A percentile compares a stretch with the other conserved stretches of the same genome.
phyloP scores from a whole-genome alignment of 2,329 filamentous ascomycete genomes.

The Aspergillus amoenus region DNA sequence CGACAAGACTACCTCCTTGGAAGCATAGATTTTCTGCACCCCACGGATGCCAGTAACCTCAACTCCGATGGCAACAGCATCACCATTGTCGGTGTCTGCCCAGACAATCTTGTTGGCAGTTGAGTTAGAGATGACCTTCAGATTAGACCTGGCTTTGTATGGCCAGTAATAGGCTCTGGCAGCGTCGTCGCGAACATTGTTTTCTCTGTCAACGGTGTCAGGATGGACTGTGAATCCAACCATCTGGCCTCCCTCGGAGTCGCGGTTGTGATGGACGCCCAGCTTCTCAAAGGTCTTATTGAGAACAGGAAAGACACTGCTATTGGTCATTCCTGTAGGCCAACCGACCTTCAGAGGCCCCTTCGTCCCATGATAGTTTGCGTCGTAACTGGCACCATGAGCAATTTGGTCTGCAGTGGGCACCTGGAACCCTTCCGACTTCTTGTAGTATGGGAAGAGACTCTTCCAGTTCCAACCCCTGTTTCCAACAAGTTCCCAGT shows the following conservation, averaged over 20 bases:
- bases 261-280: slow-evolving; percentile 42
- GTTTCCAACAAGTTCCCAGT: slow-evolving; percentile 36
- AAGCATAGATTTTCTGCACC: slow-evolving; percentile 25
- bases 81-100: slow-evolving; percentile 19
- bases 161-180: slow-evolving; percentile 52
- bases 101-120: slow-evolving; percentile 44
- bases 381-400: slow-evolving; percentile 28
- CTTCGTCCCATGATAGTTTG: slow-evolving; percentile 26
- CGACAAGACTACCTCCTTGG: slow-evolving; percentile 58
- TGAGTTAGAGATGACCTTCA: slow-evolving; percentile 46
- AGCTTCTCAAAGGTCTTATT: slow-evolving; percentile 40
- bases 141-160: slow-evolving; percentile 41
- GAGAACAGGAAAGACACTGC: slow-evolving; percentile 29
- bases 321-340: slow-evolving; percentile 21
- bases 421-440: slow-evolving; percentile 29
- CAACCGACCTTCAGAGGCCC: slow-evolving; percentile 35
- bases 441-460: slow-evolving; percentile 32
- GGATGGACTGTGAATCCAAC: slow-evolving; percentile 46
- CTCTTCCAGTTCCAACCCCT: slow-evolving; percentile 34
- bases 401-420: slow-evolving; percentile 24
- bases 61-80: slow-evolving; percentile 30
- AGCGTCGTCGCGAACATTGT: slow-evolving; percentile 47
- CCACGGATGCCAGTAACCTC: slow-evolving; percentile 28
- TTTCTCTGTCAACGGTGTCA: slow-evolving; percentile 40
- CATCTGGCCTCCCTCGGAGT: slow-evolving; percentile 47